Base-by-base conservation (phyloP, 306 rosid genomes). In the Ochetophila trinervis region DNA sequence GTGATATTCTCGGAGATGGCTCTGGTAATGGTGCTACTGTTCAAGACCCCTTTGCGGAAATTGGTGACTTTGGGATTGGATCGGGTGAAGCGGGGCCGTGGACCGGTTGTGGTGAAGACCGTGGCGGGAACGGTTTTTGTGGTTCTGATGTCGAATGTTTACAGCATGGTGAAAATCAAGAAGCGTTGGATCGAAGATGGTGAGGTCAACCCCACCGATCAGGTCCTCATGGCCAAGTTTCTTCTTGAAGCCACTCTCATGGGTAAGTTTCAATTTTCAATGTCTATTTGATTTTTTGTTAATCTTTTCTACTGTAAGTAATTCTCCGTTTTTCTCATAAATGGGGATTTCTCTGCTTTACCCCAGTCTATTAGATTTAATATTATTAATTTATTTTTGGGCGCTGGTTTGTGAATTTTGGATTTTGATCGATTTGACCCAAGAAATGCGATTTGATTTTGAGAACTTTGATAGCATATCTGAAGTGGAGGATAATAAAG, bases 1-100 rank as follows among this genome's bases (percentile, higher is more conserved):
- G 77, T 85, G 75, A 78, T 90, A 20, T 51, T 88, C 19, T 70
- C 67, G n/a, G 97, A 93, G 81, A 85, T 85, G 72, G 71, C 67
- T 30, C 69, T 85, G 74, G 69, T 86, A 32, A 57, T 75, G 57
- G 68, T 85, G 64, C 63, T 86, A 17, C 67, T 84, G 62, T 93
- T 93, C 87, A 93, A 78, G 69, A 93, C 90, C 55, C 99, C 99
- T 0, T 76, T 86, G 77, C 79, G 97, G 80, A 93, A 90, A 77
- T 81, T 90, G 11, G 87, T 82, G 65, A 84, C 90, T 24, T 45
- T 80, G 82, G 82, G 77, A 1, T 67, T 90, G 82, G 97, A 90
- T 85, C 90, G 93, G 40, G 49, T 88, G 67, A 93, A 90, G 84
- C 81, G 91, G 3, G 91, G 96, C 2, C 83, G 88, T 45, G 97